phyloP scores from a whole-genome alignment of 768 basidiomycete genomes.

The Boletus vinaceobasis region DNA sequence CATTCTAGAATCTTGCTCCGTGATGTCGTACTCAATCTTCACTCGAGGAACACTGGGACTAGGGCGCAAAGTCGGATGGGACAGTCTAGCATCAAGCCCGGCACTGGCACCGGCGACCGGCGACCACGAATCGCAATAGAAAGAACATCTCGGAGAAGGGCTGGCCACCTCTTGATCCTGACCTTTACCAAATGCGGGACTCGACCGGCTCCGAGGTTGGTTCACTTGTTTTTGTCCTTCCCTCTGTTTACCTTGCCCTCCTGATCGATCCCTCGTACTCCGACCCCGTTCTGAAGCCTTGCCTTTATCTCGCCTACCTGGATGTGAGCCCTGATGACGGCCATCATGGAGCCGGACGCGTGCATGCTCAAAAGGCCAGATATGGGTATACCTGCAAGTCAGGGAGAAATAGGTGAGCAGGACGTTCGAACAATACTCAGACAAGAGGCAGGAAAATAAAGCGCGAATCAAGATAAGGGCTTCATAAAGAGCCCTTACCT shows the following conservation, averaged over 20 bases:
- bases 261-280: constrained; percentile 4
- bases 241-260: constrained; percentile 2
- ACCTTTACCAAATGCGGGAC: constrained; percentile 7
- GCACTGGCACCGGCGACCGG: background rate
- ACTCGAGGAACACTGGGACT: constrained; percentile 15
- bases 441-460: background rate
- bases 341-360: constrained; percentile 64
- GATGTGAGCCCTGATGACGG: constrained; percentile 34
- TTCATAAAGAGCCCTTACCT: background rate
- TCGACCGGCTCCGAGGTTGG: constrained; percentile 21
- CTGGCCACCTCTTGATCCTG: background rate
- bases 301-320: constrained; percentile 19
- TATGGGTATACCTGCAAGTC: constrained; percentile 76
- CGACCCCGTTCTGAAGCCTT: constrained; percentile 18
- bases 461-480: background rate
- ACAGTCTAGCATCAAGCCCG: background rate
- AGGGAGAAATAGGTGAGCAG: constrained; percentile 3
- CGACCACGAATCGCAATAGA: constrained; percentile 7
- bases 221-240: constrained; percentile 4
- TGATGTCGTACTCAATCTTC: constrained; percentile 21
- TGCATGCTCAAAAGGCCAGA: constrained; percentile 97
- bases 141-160: constrained; percentile 2
- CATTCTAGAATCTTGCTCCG: constrained; percentile 19
- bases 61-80: background rate
- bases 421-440: background rate